Evolutionary conservation across 371 early-diverging fungal genomes (phyloP).

Genomic region (Umbelopsis sp.): DNA sequence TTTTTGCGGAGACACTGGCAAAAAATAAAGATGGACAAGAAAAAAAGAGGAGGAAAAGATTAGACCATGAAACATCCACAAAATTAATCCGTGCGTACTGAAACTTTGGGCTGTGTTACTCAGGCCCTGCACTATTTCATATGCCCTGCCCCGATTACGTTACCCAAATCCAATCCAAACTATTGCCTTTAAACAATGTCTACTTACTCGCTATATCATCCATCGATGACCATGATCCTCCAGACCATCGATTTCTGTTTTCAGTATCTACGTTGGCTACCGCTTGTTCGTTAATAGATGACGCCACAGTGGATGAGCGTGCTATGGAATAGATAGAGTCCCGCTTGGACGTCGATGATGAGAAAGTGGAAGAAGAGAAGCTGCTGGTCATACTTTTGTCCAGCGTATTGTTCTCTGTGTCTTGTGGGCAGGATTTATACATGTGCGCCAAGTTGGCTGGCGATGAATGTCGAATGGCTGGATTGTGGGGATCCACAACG

Average conservation of each 20-base stretch:
- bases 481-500: slow-evolving; percentile 1
- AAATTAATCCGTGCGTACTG: no score
- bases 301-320: slow-evolving; percentile 16
- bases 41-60: background rate
- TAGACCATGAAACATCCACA: no score
- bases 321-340: slow-evolving; percentile 12
- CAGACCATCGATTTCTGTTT: slow-evolving; percentile 3
- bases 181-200: background rate
- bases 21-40: background rate
- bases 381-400: slow-evolving; percentile 4
- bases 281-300: background rate
- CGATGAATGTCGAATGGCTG: background rate
- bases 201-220: slow-evolving; percentile 14
- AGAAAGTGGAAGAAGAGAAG: slow-evolving; percentile 1
- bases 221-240: background rate
- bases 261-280: background rate
- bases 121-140: no score
- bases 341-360: background rate
- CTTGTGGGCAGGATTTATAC: background rate
- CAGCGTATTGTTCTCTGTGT: background rate
- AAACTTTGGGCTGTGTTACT: no score
- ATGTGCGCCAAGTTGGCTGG: background rate
- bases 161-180: no score
- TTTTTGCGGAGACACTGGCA: slow-evolving; percentile 4
- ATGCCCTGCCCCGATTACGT: no score